These are phyloP conservation scores for Ustilago curta DNA, from an alignment of 1,284 basidiomycete genomes.

Conservation along the genomic window DNA sequence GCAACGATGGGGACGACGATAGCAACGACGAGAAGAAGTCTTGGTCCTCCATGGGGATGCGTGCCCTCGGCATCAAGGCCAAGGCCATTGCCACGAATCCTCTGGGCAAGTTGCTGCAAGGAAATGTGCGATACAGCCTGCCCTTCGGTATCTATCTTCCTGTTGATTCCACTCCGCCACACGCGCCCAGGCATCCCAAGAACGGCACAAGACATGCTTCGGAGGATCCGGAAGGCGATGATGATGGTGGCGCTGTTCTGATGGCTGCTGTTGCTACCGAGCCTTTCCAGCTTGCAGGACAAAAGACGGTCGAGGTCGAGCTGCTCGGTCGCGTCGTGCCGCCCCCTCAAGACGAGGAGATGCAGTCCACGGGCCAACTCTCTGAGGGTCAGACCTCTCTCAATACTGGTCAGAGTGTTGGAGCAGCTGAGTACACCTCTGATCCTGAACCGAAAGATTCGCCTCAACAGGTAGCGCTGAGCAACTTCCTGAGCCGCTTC, in stretches of 20 bases:
- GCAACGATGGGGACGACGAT: constrained; percentile 22
- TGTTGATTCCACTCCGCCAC: constrained; percentile 23
- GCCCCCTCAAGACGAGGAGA: constrained; percentile 36
- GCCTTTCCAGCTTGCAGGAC: constrained; percentile 56
- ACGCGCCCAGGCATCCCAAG: constrained; percentile 28
- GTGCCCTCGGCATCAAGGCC: constrained; percentile 61
- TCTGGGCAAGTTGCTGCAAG: constrained; percentile 56
- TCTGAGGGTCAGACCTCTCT: constrained; percentile 8
- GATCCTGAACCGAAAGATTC: constrained; percentile 24
- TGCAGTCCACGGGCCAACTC: background rate
- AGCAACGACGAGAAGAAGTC: constrained; percentile 12
- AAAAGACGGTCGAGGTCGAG: constrained; percentile 50
- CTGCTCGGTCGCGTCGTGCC: constrained; percentile 59
- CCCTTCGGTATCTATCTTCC: constrained; percentile 63
- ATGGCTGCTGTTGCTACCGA: constrained; percentile 62
- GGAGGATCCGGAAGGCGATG: constrained; percentile 6
- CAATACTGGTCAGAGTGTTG: background rate
- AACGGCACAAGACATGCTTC: constrained; percentile 12
- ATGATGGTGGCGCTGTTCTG: constrained; percentile 42
- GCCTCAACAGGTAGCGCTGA: constrained; percentile 54
- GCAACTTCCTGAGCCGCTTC: constrained; percentile 62
- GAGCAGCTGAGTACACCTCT: background rate
- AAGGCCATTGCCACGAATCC: constrained; percentile 59
- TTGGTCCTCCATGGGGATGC: constrained; percentile 24
- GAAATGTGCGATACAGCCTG: constrained; percentile 58